Evolutionary conservation across 2,329 filamentous ascomycete species (phyloP).

Genomic region (Fusarium neocosmosporiellum): DNA sequence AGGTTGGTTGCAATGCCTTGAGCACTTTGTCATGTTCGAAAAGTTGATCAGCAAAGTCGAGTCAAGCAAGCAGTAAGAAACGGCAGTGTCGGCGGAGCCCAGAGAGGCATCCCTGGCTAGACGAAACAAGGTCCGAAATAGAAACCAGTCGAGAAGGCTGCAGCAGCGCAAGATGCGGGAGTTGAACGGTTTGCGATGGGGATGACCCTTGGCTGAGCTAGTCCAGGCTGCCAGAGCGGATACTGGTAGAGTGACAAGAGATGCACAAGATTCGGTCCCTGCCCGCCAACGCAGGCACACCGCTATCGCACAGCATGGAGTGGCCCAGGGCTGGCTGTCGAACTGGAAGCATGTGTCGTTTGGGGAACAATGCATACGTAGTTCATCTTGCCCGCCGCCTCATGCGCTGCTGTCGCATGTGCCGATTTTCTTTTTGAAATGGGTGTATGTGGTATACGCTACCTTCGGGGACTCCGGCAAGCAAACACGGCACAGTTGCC

Average conservation of each 20-base stretch:
- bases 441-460: background rate
- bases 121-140: slow-evolving; percentile 14
- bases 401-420: background rate
- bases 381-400: slow-evolving; percentile 2
- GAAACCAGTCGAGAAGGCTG: slow-evolving; percentile 18
- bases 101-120: slow-evolving; percentile 12
- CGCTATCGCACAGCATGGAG: slow-evolving; percentile 3
- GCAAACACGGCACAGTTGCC: background rate
- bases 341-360: slow-evolving; percentile 5
- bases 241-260: slow-evolving; percentile 4
- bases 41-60: background rate
- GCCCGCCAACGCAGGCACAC: slow-evolving; percentile 15
- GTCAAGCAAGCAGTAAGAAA: background rate
- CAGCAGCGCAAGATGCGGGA: slow-evolving; percentile 9
- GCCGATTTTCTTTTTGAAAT: background rate
- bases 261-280: slow-evolving; percentile 7
- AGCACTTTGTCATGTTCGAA: background rate
- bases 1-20: background rate
- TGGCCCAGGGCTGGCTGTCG: background rate
- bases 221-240: background rate
- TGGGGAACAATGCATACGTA: slow-evolving; percentile 3
- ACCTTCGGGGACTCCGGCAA: slow-evolving; percentile 1
- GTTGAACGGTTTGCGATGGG: slow-evolving; percentile 9
- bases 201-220: background rate
- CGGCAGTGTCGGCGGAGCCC: background rate